phyloP scores from a whole-genome alignment of 2,329 filamentous ascomycete genomes.

The Neodidymelliopsis sp. region DNA sequence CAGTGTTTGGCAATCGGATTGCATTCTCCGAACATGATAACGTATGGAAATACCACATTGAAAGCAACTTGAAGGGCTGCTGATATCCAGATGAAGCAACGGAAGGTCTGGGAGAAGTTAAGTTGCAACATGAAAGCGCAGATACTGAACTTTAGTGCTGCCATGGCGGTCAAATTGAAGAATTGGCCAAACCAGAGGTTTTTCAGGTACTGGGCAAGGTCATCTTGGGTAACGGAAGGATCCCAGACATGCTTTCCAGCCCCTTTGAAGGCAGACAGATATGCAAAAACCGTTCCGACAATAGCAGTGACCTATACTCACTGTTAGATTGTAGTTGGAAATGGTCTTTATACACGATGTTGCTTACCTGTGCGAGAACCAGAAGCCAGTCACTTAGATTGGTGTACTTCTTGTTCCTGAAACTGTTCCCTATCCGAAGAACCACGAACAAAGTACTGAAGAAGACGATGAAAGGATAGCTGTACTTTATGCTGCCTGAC shows the following conservation, averaged over 20 bases:
- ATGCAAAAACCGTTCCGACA: conserved; percentile 2
- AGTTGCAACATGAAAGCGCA: conserved; percentile 16
- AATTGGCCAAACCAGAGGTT: conserved; percentile 17
- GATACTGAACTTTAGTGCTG: conserved; percentile 16
- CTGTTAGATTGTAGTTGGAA: neutral
- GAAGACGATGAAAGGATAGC: conserved; percentile 4
- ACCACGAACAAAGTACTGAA: conserved; percentile 9
- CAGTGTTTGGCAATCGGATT: conserved; percentile 10
- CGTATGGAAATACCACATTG: conserved; percentile 10
- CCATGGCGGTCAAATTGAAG: conserved; percentile 18
- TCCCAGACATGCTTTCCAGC: conserved; percentile 14
- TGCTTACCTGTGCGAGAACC: conserved; percentile 1
- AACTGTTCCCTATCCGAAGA: conserved; percentile 12
- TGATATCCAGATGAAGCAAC: conserved; percentile 3
- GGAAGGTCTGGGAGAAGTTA: conserved; percentile 11
- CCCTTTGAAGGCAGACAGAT: conserved; percentile 2
- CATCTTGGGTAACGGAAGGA: conserved; percentile 2
- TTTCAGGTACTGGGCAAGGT: neutral
- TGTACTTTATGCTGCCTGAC: conserved; percentile 7
- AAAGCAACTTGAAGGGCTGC: conserved; percentile 6
- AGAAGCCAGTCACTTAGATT: conserved; percentile 17
- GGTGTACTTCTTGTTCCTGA: conserved; percentile 10
- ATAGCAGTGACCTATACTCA: neutral
- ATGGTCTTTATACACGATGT: no score
- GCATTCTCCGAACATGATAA: conserved; percentile 8